Base-by-base conservation (phyloP, 176 grass and related monocot genomes). In the Phragmites australis region DNA sequence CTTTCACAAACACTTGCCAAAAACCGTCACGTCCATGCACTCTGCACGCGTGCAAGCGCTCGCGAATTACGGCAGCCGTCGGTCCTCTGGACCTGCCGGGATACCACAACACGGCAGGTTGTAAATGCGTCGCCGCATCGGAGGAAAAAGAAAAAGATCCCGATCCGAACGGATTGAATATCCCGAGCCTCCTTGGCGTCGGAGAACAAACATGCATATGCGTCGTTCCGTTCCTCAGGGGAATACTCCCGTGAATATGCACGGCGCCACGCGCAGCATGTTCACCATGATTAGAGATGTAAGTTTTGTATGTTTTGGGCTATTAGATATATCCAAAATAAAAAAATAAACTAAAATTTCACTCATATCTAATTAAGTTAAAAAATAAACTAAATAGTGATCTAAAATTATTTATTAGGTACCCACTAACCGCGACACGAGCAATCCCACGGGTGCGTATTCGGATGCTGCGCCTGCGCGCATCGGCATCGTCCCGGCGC, bases 171-270 rank as follows among this genome's bases (percentile, higher is more conserved):
- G 18, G 32, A 1, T 40, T n/a, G 54, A 55, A 9, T 55, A 55
- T 58, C 55, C 9, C 9, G n/a, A 4, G 54, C 5, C 34, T 23
- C 22, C 8, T 23, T 23, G 9, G 22, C 56, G 56, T 59, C 56
- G 8, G 25, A 15, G 25, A 21, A 21, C 50, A 8, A 8, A 70
- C 68, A 30, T 15, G 68, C 44, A 19, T 5, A 18, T 3, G 45
- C 1, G 10, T 22, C 42, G 22, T 14, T 67, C 39, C 18, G 19
- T 23, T 21, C 25, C 23, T 42, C 27, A 2, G 2, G 44, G 10
- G 25, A 25, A 65, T 45, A 72, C 74, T 65, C 76, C 44, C 8
- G 6, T 14, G 76, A 75, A 64, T 54, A 78, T 72, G 74, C 52
- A 50, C 9, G 12, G 9, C 23, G 17, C 50, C n/a, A 12, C 39